phyloP scores from a whole-genome alignment of 352 stramenopile genomes.

The Globisporangium yorkense region DNA sequence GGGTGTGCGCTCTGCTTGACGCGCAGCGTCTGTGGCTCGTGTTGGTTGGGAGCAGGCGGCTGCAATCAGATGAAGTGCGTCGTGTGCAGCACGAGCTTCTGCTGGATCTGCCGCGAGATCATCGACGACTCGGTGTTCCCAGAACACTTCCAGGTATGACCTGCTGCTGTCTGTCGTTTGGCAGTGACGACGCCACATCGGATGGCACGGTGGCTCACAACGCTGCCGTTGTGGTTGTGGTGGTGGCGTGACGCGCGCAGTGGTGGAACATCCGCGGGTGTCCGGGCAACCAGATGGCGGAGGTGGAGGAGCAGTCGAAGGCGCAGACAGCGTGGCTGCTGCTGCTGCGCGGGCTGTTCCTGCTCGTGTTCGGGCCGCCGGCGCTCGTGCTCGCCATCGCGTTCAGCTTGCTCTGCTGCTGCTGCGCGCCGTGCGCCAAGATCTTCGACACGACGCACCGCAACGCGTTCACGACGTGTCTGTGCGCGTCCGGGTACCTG shows the following conservation, averaged over 20 bases:
- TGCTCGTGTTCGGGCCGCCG: conserved; percentile 59
- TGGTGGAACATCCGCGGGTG: conserved; percentile 80
- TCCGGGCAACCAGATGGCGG: conserved; percentile 64
- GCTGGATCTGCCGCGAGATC: conserved; percentile 81
- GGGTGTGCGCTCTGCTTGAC: too few species aligned
- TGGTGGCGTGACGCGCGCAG: conserved; percentile 14
- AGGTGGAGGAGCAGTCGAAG: conserved; percentile 39
- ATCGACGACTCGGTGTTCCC: conserved; percentile 85
- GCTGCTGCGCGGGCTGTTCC: conserved; percentile 44
- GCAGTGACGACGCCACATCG: too few species aligned
- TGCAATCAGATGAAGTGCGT: conserved; percentile 91
- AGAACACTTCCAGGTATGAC: conserved; percentile 72
- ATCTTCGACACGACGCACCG: conserved; percentile 34
- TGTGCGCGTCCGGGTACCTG: conserved; percentile 53
- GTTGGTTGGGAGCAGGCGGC: conserved; percentile 27
- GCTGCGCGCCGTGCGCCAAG: conserved; percentile 53
- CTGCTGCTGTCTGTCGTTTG: too few species aligned
- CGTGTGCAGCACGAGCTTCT: conserved; percentile 80
- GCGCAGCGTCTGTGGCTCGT: too few species aligned
- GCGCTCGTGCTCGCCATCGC: conserved; percentile 50
- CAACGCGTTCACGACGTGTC: conserved; percentile 56
- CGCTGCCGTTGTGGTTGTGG: too few species aligned
- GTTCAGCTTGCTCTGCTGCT: conserved; percentile 56
- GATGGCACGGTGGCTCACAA: not conserved
- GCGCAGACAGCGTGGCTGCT: conserved; percentile 29